Evolutionary conservation across 208 protist genomes (phyloP), one percentile per base, ranked within the genome.

Genomic region (Leishmania martiniquensis): DNA sequence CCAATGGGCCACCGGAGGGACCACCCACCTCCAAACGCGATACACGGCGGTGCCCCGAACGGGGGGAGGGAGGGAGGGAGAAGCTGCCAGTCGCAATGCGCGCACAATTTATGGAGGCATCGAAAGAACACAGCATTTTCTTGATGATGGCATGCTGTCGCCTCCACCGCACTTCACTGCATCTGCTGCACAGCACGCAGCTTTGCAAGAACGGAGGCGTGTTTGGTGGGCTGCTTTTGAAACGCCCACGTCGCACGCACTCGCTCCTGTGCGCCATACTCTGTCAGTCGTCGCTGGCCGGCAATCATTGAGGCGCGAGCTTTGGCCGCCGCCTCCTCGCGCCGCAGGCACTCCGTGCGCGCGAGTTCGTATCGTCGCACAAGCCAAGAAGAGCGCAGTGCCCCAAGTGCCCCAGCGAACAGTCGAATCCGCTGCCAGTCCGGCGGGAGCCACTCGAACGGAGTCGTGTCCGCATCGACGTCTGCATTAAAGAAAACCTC

Each of bases 401-500:
- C 79, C 9, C 93, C 91, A 37, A 87, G 82, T 22, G 77, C 75
- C 6, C 77, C 78, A 1, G 91, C 91, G 69, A 95, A 95, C 4
- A 75, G n/a, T 44, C 89, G 80, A 49, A 97, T 77, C 20, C 76
- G 76, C n/a, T 69, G 49, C 90, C 91, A 97, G 65, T 97, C 82
- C 0, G 93, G 93, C 20, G 71, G 73, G 45, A 76, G 47, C 34
- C 54, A 63, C 49, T 76, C 37, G 72, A 93, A 97, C 4, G 86
- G 72, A 3, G 74, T 80, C 12, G 44, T 39, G 79, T 93, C 84
- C 10, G n/a, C 15, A 83, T 95, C 87, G 42, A 97, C 83, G 9
- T 77, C 69, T 6, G 91, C 74, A 5, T 79, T 75, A 78, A 89
- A 97, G 78, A 95, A 97, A 17, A 88, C 82, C 52, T 91, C 89